Evolutionary conservation across 108 stramenopile species (phyloP).

Genomic region (Cyclotella sp.): DNA sequence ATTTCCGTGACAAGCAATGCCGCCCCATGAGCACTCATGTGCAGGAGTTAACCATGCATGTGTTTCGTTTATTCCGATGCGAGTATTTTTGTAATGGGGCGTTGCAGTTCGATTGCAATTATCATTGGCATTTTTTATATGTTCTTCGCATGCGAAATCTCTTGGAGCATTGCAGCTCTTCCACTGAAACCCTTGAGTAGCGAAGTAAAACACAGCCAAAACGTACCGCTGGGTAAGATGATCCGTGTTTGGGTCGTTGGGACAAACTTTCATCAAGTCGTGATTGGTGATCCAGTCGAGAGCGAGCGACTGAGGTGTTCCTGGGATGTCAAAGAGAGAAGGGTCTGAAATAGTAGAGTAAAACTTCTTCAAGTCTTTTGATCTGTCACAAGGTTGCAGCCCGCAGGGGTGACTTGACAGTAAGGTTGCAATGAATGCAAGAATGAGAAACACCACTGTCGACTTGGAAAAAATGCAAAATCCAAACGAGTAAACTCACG

Average conservation of each 20-base stretch:
- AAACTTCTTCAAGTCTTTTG: constrained; percentile 15
- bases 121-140: constrained; percentile 11
- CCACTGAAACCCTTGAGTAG: constrained; percentile 27
- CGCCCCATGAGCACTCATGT: constrained; percentile 62
- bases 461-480: too few relatives aligned
- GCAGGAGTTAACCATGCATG: constrained; percentile 34
- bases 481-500: neutral
- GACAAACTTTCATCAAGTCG: constrained; percentile 30
- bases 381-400: constrained; percentile 21
- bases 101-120: constrained; percentile 3
- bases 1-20: constrained; percentile 50
- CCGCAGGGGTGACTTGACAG: constrained; percentile 14
- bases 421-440: too few relatives aligned
- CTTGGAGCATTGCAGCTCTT: constrained; percentile 23
- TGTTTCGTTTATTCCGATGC: constrained; percentile 16
- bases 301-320: constrained; percentile 32
- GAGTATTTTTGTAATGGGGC: neutral
- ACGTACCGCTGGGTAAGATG: constrained; percentile 35
- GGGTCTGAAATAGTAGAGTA: constrained; percentile 31
- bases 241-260: constrained; percentile 15
- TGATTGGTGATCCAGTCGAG: constrained; percentile 39
- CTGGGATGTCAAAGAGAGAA: constrained; percentile 27
- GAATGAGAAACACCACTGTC: too few relatives aligned
- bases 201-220: constrained; percentile 31
- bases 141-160: constrained; percentile 20